Evolutionary conservation across 306 rosid genomes (phyloP), one percentile per base, ranked within the genome.

Genomic region (Pueraria montana): DNA sequence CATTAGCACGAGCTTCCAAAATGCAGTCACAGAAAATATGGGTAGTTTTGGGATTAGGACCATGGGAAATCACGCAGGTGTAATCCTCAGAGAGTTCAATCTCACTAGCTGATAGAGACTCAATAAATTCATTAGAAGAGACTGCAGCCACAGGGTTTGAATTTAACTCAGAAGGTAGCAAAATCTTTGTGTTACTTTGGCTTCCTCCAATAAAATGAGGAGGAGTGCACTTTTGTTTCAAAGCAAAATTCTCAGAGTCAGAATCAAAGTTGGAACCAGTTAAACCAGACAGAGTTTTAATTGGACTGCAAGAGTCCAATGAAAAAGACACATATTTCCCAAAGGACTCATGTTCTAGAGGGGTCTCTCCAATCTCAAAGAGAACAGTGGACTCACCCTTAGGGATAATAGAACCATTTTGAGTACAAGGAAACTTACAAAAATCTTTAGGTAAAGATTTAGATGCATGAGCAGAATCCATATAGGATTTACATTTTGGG

Each of bases 71-170:
- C 4, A 93, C 98, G 87, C 98, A 80, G 0, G 98, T 93, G 76
- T 95, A 93, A 84, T 95, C 97, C 92, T 95, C 98, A 63, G 98
- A 93, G 63, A 84, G 89, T 81, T 93, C 98, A 82, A 95, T 87
- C 83, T 95, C 92, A 88, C 87, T 84, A 4, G 97, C 87, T 2
- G 97, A 82, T 43, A 93, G 84, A 74, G 91, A 86, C 80, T 85
- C 89, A 2, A 83, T 14, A 42, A 74, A 56, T 23, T 81, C 91
- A 79, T 69, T 32, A 20, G 82, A 86, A 48, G 94, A 83, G 61
- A 78, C 82, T 14, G 81, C 18, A 72, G 91, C 72, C 20, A 77
- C 81, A 72, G 82, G 86, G 43, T 65, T 80, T 64, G 87, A 80
- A 78, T 65, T 78, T 7, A 61, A 59, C 20, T 86, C 84, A 68